These are phyloP conservation scores for Diplodia scrobiculata DNA, from an alignment of 2,329 filamentous ascomycete species.

Conservation along the genomic window DNA sequence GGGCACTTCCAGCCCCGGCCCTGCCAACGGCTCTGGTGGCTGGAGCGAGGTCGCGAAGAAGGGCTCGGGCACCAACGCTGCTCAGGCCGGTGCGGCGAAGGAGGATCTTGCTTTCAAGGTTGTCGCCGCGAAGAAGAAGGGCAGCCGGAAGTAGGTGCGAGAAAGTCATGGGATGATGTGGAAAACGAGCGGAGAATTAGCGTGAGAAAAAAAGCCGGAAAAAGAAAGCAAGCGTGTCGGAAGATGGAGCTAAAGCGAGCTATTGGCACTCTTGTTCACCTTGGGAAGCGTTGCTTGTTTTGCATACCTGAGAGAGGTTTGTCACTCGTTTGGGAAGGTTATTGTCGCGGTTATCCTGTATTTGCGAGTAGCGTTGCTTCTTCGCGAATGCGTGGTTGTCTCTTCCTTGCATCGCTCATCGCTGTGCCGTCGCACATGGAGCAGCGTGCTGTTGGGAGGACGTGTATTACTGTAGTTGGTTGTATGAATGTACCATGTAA, in stretches of 20 bases:
- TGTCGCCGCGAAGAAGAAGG: slow-evolving; percentile 89
- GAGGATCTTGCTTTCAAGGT: slow-evolving; percentile 77
- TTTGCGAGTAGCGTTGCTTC: background rate
- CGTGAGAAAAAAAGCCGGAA: background rate
- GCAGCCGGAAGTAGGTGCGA: slow-evolving; percentile 45
- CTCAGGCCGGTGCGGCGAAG: slow-evolving; percentile 35
- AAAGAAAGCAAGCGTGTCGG: background rate
- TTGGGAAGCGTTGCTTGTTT: background rate
- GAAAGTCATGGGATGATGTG: background rate
- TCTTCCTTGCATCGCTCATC: background rate
- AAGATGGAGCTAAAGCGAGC: background rate
- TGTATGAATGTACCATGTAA: slow-evolving; percentile 12
- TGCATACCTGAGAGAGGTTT: background rate
- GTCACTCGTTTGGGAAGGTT: slow-evolving; percentile 9
- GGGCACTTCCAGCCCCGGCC: slow-evolving; percentile 57
- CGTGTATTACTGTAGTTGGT: slow-evolving; percentile 9
- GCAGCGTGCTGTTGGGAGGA: background rate
- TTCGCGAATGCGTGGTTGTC: background rate
- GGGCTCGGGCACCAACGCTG: slow-evolving; percentile 54
- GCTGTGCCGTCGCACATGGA: background rate
- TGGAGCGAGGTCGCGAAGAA: slow-evolving; percentile 99
- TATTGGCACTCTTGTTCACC: background rate
- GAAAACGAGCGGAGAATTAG: background rate
- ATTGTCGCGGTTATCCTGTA: background rate
- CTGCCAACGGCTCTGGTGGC: slow-evolving; percentile 60